Conservation (phyloP, 2,329 filamentous ascomycete genomes). For the Penicillium sp. region DNA sequence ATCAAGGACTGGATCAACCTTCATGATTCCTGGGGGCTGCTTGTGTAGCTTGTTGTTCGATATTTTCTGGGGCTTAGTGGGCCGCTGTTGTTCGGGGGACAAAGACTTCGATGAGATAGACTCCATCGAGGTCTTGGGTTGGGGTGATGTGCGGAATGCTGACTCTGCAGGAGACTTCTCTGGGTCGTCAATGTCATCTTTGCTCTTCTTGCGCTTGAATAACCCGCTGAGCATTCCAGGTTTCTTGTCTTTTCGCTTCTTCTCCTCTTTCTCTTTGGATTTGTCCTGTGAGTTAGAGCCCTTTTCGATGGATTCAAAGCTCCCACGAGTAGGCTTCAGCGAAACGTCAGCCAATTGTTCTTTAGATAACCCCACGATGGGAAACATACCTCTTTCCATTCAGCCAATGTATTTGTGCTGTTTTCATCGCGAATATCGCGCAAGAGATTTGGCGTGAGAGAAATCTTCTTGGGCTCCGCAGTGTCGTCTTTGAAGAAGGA, state of each 20-base stretch:
- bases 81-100: constrained; percentile 18
- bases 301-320: constrained; percentile 75
- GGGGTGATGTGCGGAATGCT: constrained; percentile 43
- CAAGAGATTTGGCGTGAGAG: constrained; percentile 85
- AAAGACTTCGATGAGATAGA: constrained; percentile 39
- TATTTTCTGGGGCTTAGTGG: constrained; percentile 52
- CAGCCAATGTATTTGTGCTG: constrained; percentile 21
- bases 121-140: constrained; percentile 47
- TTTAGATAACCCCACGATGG: not conserved
- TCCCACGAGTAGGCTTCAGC: constrained; percentile 56
- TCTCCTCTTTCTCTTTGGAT: constrained; percentile 72
- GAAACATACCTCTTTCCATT: constrained; percentile 41
- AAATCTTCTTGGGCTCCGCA: constrained; percentile 95
- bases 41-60: constrained; percentile 68
- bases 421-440: constrained; percentile 60
- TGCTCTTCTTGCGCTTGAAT: constrained; percentile 63
- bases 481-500: constrained; percentile 97
- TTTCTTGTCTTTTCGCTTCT: constrained; percentile 71
- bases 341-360: constrained; percentile 7
- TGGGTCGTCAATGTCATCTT: constrained; percentile 46
- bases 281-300: constrained; percentile 61
- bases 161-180: constrained; percentile 64
- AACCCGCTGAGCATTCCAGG: constrained; percentile 68
- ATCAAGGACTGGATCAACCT: constrained; percentile 41
- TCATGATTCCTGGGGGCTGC: constrained; percentile 51